phyloP scores from a whole-genome alignment of 495 filamentous ascomycete genomes.

The Ramalina peruviana region DNA sequence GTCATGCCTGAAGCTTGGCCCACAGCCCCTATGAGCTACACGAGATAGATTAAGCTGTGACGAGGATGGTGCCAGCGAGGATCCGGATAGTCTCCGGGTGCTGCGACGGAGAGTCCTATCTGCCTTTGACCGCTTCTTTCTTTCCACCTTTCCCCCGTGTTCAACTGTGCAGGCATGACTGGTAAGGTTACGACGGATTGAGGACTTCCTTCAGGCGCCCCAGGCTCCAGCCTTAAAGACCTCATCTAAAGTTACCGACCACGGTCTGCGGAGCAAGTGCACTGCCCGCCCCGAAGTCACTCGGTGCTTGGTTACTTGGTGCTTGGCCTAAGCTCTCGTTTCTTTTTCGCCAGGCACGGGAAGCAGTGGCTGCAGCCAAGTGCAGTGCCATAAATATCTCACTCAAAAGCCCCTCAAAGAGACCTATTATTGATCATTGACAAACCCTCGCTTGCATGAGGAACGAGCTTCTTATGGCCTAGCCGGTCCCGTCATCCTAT shows the following conservation, averaged over 20 bases:
- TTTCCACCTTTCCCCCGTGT: background rate
- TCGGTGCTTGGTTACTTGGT: background rate
- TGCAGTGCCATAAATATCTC: background rate
- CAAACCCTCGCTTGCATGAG: background rate
- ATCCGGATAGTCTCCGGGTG: conserved; percentile 2
- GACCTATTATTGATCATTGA: background rate
- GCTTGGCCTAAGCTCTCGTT: background rate
- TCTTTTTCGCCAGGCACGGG: background rate
- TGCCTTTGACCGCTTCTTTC: background rate
- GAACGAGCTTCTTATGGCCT: background rate
- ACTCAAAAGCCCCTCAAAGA: background rate
- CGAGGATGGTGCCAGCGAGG: too few species aligned
- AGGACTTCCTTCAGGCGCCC: too few species aligned
- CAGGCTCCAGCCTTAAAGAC: too few species aligned
- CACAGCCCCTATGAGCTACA: too few species aligned
- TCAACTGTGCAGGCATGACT: too few species aligned
- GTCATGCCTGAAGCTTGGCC: too few species aligned
- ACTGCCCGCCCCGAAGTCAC: background rate
- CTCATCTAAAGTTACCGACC: too few species aligned
- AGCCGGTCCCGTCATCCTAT: background rate
- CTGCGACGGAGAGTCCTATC: background rate
- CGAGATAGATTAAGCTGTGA: too few species aligned
- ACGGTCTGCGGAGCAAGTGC: conserved; percentile 1
- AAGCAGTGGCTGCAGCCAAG: background rate
- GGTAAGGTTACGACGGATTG: too few species aligned